phyloP scores from a whole-genome alignment of 108 stramenopile species.

The Cylindrotheca closterium region DNA sequence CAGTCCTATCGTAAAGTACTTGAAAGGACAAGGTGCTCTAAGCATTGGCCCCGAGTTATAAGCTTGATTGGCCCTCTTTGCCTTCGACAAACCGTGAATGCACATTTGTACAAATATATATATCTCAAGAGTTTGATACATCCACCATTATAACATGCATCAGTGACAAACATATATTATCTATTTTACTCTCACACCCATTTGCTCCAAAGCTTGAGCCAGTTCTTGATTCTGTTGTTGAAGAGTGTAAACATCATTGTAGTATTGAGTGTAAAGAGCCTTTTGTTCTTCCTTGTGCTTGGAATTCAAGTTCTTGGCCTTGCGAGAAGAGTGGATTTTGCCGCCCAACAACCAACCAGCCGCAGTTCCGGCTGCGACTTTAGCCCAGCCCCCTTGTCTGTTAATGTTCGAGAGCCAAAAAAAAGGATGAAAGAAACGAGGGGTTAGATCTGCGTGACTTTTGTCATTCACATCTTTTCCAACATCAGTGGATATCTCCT shows the following conservation, averaged over 20 bases:
- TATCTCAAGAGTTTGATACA: no score
- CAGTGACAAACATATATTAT: no score
- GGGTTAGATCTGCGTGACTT: not conserved
- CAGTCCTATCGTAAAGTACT: conserved; percentile 42
- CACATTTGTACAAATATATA: no score
- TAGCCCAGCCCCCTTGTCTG: conserved; percentile 41
- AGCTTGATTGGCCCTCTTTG: no score
- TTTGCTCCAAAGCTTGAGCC: conserved; percentile 46
- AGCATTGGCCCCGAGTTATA: conserved; percentile 44
- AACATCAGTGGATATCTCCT: not conserved
- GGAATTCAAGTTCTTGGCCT: conserved; percentile 74
- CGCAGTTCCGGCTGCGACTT: conserved; percentile 45
- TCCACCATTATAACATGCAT: no score
- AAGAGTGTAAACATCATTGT: conserved; percentile 87
- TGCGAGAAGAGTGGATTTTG: conserved; percentile 65
- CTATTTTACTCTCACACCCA: conserved; percentile 40
- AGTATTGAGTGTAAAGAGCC: conserved; percentile 88
- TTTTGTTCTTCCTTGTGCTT: conserved; percentile 88
- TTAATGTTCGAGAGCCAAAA: not conserved
- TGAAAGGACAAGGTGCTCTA: conserved; percentile 40
- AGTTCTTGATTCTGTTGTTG: conserved; percentile 85
- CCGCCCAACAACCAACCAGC: conserved; percentile 73
- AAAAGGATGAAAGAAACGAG: not conserved
- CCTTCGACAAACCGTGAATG: no score
- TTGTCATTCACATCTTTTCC: no score